Evolutionary conservation across 2,329 filamentous ascomycete species (phyloP).

Genomic region (Septoria petroselini): DNA sequence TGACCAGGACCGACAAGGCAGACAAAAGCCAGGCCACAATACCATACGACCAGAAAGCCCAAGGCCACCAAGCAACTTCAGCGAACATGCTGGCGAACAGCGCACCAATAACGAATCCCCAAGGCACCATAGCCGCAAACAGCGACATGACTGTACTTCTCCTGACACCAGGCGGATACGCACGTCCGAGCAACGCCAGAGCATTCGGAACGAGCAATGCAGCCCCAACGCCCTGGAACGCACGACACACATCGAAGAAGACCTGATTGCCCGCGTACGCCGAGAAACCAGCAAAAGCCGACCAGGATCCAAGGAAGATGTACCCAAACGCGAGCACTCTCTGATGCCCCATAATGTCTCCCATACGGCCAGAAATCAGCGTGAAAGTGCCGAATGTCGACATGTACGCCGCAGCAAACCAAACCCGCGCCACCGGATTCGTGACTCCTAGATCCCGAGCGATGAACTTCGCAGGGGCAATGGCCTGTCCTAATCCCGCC

Average conservation of each 20-base stretch:
- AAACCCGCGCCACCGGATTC: constrained; percentile 44
- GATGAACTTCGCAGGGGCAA: constrained; percentile 47
- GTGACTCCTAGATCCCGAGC: constrained; percentile 42
- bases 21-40: constrained; percentile 30
- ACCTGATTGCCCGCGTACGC: constrained; percentile 33
- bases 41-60: constrained; percentile 36
- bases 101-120: constrained; percentile 39
- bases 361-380: constrained; percentile 44
- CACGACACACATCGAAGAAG: constrained; percentile 41
- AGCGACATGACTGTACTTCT: constrained; percentile 42
- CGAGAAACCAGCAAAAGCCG: constrained; percentile 41
- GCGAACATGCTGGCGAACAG: constrained; percentile 38
- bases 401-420: constrained; percentile 45
- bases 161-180: constrained; percentile 38
- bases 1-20: constrained; percentile 29
- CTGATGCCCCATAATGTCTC: constrained; percentile 45
- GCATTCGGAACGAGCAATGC: constrained; percentile 41
- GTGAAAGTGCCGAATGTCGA: constrained; percentile 48
- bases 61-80: constrained; percentile 37
- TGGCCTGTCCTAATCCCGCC: constrained; percentile 31
- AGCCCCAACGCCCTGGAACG: constrained; percentile 43
- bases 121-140: constrained; percentile 40
- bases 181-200: constrained; percentile 38
- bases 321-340: constrained; percentile 43
- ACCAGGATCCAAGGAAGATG: constrained; percentile 43